phyloP scores from a whole-genome alignment of 306 rosid genomes.

The Abrus precatorius region DNA sequence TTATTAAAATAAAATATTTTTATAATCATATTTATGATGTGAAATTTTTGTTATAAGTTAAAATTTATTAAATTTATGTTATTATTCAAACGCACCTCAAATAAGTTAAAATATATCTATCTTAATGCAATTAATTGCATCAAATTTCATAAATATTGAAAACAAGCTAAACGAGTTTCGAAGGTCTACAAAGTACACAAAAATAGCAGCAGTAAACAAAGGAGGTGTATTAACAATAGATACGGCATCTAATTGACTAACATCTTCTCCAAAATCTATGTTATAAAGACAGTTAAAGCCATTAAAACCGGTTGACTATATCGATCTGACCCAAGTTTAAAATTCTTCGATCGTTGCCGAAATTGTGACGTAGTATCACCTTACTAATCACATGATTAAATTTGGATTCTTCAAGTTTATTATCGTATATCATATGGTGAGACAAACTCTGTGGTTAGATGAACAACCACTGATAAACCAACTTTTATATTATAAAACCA shows the following conservation, averaged over 20 bases:
- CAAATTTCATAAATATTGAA: background rate
- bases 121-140: background rate
- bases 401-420: conserved; percentile 25
- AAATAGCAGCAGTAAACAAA: background rate
- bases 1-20: too few relatives aligned
- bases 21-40: too few relatives aligned
- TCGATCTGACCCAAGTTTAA: conserved; percentile 11
- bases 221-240: conserved; percentile 32
- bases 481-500: conserved; percentile 42
- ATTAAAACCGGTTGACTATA: conserved; percentile 49
- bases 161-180: background rate
- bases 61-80: too few relatives aligned
- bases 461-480: conserved; percentile 53
- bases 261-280: conserved; percentile 41
- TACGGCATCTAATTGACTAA: conserved; percentile 24
- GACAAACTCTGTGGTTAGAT: conserved; percentile 70
- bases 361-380: conserved; percentile 30
- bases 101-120: too few relatives aligned
- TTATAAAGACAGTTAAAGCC: conserved; percentile 42
- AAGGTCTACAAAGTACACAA: background rate
- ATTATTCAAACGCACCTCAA: too few relatives aligned
- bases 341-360: background rate
- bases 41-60: too few relatives aligned
- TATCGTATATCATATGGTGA: conserved; percentile 39
- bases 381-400: conserved; percentile 54